Percentiles rank a stretch among this genome's conserved stretches.
Evolutionary conservation across 2,329 filamentous ascomycete species (phyloP).

Genomic region (Malbranchea cinnamomea): DNA sequence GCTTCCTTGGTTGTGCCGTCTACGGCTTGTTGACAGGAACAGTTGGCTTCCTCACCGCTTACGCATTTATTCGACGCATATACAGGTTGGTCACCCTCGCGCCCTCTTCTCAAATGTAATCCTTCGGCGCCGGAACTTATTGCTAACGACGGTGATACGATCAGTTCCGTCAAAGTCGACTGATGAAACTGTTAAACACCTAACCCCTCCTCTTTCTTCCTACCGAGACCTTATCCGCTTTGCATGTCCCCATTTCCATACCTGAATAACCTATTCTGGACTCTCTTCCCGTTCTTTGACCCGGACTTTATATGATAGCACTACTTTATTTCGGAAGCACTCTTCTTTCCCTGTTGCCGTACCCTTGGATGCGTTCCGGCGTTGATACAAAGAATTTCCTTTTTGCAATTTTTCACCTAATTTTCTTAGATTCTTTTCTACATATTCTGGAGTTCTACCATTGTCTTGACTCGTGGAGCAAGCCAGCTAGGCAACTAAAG

Average conservation of each 20-base stretch:
- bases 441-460: too few species aligned
- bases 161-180: constrained; percentile 11
- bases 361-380: too few species aligned
- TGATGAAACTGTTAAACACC: not conserved
- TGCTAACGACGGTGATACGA: not conserved
- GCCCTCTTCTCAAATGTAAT: not conserved
- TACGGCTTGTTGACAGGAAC: constrained; percentile 73
- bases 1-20: constrained; percentile 63
- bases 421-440: too few species aligned
- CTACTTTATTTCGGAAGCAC: too few species aligned
- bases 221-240: too few species aligned
- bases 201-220: not conserved
- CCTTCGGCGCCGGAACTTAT: not conserved
- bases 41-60: constrained; percentile 69
- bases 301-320: too few species aligned
- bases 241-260: not conserved
- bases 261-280: not conserved
- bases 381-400: too few species aligned
- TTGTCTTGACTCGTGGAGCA: too few species aligned
- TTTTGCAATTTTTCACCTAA: too few species aligned
- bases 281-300: not conserved
- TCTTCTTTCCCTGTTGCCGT: too few species aligned
- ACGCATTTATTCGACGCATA: constrained; percentile 69
- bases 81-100: constrained; percentile 46
- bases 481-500: too few species aligned